Base-by-base conservation (phyloP, 1,139 yeast species). In the Pichia sp. region DNA sequence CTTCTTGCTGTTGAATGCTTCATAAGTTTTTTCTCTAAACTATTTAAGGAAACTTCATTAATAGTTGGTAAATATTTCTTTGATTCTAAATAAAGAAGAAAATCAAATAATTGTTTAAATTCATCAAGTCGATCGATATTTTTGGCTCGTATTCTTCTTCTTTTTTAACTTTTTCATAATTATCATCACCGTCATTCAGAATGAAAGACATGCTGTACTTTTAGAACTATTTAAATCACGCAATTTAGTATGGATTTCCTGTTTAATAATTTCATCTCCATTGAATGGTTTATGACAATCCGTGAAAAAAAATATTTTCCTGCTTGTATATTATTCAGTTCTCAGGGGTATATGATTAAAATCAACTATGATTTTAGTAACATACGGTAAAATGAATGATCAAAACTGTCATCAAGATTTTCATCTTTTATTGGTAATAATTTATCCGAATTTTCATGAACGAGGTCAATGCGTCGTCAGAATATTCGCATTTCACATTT, bases 1-100 rank as follows among this genome's bases (percentile, higher is more conserved):
- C 95, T 66, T 46, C 76, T 75, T 9, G 84, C 71, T 49, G 81
- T 83, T 49, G 76, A 81, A 31, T 78, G 69, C 39, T 82, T 63
- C 37, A 76, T 61, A 10, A 87, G 74, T 35, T 71, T 67, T 9
- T 70, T 64, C 47, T 73, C 70, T 42, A 85, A 72, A 32, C 67
- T 67, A 0, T 68, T 62, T 0, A 73, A 66, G 7, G 74, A 60
- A 6, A 77, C 67, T 2, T 82, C 73, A 16, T 61, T 62, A 1
- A 72, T 61, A 34, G 48, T 35, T 1, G 59, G 56, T 1, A 47
- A 43, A 27, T 46, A 56, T 26, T 47, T 47, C 16, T 32, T 48
- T 24, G 42, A 43, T 27, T 51, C 55, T 4, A 42, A 22, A 22
- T 50, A 54, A 10, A 45, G 32, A 4, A 52, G 51, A 9, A 50